phyloP scores from a whole-genome alignment of 2,329 filamentous ascomycete genomes.

The Colletotrichum limetticola region DNA sequence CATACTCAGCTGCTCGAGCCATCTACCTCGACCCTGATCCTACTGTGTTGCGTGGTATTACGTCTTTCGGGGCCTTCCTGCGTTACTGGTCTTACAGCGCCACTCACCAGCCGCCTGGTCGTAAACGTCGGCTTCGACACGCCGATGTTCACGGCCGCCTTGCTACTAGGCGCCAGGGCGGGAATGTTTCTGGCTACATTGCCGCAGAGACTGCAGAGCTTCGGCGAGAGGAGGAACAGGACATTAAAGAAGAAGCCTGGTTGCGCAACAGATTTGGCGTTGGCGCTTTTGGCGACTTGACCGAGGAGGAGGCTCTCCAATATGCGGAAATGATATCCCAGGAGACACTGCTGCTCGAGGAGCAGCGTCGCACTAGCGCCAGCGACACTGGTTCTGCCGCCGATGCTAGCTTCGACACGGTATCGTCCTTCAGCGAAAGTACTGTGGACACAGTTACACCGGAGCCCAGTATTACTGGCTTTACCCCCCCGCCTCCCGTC shows the following conservation, averaged over 20 bases:
- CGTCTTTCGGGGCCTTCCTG: conserved; percentile 87
- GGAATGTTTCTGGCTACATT: conserved; percentile 83
- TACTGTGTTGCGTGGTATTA: conserved; percentile 84
- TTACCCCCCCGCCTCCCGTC: conserved; percentile 44
- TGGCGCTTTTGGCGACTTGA: conserved; percentile 72
- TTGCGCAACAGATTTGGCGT: conserved; percentile 86
- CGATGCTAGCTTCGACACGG: conserved; percentile 56
- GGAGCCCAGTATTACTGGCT: conserved; percentile 61
- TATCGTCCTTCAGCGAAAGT: conserved; percentile 54
- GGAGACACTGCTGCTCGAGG: conserved; percentile 67
- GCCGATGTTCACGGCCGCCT: conserved; percentile 66
- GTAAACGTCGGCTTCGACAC: conserved; percentile 82
- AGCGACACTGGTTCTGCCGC: conserved; percentile 62
- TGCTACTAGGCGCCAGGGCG: conserved; percentile 66
- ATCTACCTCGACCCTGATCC: conserved; percentile 90
- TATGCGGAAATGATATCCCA: conserved; percentile 76
- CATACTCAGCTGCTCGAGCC: conserved; percentile 84
- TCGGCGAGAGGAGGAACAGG: conserved; percentile 75
- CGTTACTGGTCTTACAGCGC: conserved; percentile 96
- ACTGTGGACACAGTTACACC: conserved; percentile 63
- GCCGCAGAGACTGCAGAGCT: conserved; percentile 86
- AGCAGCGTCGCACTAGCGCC: conserved; percentile 63
- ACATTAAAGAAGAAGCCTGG: conserved; percentile 74
- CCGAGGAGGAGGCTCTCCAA: conserved; percentile 71
- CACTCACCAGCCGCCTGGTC: conserved; percentile 77